Conservation (phyloP, 345 rosid genomes). For the Eucalyptus erythrocorys region DNA sequence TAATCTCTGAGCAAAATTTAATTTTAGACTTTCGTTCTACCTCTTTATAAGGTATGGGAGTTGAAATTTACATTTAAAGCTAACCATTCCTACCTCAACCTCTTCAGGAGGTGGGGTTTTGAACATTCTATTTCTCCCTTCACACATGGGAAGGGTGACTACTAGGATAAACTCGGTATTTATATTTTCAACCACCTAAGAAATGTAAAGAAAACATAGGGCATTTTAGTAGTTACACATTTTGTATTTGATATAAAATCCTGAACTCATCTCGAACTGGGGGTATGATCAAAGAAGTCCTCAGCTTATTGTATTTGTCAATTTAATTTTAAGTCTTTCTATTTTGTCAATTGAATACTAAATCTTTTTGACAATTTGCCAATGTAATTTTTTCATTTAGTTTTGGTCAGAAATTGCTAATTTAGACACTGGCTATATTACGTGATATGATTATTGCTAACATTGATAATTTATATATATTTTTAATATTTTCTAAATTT, state of each 20-base stretch:
- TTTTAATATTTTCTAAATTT: neutral
- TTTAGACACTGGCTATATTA: accelerated
- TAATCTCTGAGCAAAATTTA: too few species aligned
- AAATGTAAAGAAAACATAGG: neutral
- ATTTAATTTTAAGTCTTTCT: accelerated
- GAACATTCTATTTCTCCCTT: accelerated
- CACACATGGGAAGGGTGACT: accelerated
- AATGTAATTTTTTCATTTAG: accelerated
- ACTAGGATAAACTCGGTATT: accelerated
- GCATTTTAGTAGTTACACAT: neutral
- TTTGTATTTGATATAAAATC: neutral
- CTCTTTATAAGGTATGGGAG: accelerated
- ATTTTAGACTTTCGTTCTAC: too few species aligned
- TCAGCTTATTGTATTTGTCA: neutral
- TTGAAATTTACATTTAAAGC: accelerated
- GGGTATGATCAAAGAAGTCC: neutral
- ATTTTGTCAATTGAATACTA: neutral
- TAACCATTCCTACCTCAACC: accelerated
- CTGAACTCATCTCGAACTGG: accelerated
- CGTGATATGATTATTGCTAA: accelerated
- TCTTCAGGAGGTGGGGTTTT: accelerated
- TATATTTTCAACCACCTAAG: neutral
- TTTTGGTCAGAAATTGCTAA: neutral
- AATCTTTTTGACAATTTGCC: neutral
- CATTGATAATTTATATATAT: neutral